Base-by-base conservation (phyloP, 257 asterid genomes). In the Solanum neorickii region DNA sequence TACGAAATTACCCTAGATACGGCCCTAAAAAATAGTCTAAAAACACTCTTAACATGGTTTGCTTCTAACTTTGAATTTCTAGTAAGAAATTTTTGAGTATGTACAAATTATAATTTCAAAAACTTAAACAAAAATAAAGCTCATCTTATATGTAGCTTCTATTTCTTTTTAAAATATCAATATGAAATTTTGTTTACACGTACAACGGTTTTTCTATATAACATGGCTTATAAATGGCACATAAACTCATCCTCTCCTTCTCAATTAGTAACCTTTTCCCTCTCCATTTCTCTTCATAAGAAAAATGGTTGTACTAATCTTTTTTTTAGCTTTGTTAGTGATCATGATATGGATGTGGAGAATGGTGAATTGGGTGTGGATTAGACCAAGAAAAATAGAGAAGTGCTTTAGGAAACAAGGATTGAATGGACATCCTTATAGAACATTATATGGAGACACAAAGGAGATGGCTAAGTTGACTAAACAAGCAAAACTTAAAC, bases 331-430 rank as follows among this genome's bases (percentile, higher is more conserved):
- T 59, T 76, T 65, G 37, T 14, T 18, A 23, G 25, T 83, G 31
- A 27, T 86, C 23, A 14, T 86, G 62, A 60, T 69, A 44, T 87
- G 87, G 93, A 83, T 66, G n/a, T 90, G 90, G 91, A 91, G 86
- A 84, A 82, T 92, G 27, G 86, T 82, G 76, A 87, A 91, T 37
- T 94, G 97, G 95, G 88, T 89, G 80, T 90, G 93, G 93, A 62
- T 94, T 65, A 88, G 80, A 41, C 97, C 97, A 3, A 91, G 85
- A 83, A 89, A 37, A 86, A 52, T 87, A 12, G 97, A 93, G 33
- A 91, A 87, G 10, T 85, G 41, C 18, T 93, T 93, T 7, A 83
- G 93, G 86, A 83, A 86, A 16, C 94, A 93, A 91, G 95, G 97
- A 3, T 83, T 94, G n/a, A 83, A 52, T 2, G 95, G 97, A 10